Evolutionary conservation across 2,329 filamentous ascomycete genomes (phyloP).

Genomic region (Harringtonia lauricola): DNA sequence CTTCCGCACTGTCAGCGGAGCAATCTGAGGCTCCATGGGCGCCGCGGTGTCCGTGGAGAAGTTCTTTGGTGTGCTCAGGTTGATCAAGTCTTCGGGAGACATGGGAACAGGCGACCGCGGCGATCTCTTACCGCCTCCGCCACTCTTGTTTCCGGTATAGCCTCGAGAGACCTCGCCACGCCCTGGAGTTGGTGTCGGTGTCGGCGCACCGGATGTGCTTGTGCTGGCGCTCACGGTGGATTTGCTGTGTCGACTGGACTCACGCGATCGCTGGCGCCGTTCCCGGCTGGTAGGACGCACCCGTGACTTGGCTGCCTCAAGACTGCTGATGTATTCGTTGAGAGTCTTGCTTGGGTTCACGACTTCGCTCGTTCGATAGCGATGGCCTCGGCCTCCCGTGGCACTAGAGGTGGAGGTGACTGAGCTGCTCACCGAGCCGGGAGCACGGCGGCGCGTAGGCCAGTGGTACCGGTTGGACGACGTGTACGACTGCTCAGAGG

Average conservation of each 20-base stretch:
- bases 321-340: conserved; percentile 76
- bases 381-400: conserved; percentile 28
- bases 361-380: conserved; percentile 29
- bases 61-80: conserved; percentile 38
- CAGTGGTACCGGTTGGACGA: conserved; percentile 45
- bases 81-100: conserved; percentile 77
- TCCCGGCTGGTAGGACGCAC: conserved; percentile 44
- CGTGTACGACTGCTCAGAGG: conserved; percentile 42
- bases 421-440: conserved; percentile 46
- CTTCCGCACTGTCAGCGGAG: conserved; percentile 5
- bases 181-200: conserved; percentile 28
- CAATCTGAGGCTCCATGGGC: not conserved
- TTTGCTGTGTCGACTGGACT: conserved; percentile 26
- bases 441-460: conserved; percentile 40
- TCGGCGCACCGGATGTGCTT: conserved; percentile 5
- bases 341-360: conserved; percentile 50
- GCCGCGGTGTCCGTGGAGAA: conserved; percentile 14
- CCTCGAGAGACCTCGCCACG: conserved; percentile 56
- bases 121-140: conserved; percentile 54
- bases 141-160: conserved; percentile 51
- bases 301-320: conserved; percentile 61
- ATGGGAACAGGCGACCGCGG: conserved; percentile 89
- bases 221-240: conserved; percentile 1
- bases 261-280: conserved; percentile 24
- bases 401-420: conserved; percentile 44